Percentiles rank a stretch among this genome's conserved stretches.
phyloP scores from a whole-genome alignment of 148 eudicot species.

The Chenopodium quinoa region DNA sequence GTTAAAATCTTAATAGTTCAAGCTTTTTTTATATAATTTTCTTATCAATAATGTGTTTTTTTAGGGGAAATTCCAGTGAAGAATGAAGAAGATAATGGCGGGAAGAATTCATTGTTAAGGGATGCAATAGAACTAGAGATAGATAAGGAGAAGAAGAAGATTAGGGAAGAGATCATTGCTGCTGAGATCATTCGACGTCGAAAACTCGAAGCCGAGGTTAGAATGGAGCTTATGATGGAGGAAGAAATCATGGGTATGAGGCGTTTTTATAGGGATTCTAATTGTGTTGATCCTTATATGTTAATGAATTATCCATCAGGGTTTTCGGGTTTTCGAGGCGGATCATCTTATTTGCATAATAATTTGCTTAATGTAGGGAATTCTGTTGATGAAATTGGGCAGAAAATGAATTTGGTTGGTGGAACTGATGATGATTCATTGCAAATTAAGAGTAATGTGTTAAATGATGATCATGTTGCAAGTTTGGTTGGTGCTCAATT shows the following conservation, averaged over 20 bases:
- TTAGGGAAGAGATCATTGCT: conserved; percentile 24
- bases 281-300: conserved; percentile 11
- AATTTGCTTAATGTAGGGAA: conserved; percentile 23
- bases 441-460: conserved; percentile 15
- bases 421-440: conserved; percentile 5
- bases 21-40: background rate
- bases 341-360: conserved; percentile 14
- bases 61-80: conserved; percentile 1
- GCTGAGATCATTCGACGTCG: background rate
- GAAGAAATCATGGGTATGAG: conserved; percentile 22
- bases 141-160: conserved; percentile 17
- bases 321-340: conserved; percentile 4
- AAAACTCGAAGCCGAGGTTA: conserved; percentile 24
- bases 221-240: conserved; percentile 22
- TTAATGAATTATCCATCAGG: background rate
- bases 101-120: background rate
- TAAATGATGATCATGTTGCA: background rate
- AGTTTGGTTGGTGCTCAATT: conserved; percentile 12
- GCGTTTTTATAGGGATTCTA: background rate
- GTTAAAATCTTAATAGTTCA: background rate
- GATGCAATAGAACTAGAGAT: conserved; percentile 7
- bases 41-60: background rate
- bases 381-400: conserved; percentile 10
- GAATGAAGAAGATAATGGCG: background rate
- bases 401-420: conserved; percentile 10